Evolutionary conservation across 805 yeast species (phyloP).

Genomic region (Maudiozyma serrabonitensis): DNA sequence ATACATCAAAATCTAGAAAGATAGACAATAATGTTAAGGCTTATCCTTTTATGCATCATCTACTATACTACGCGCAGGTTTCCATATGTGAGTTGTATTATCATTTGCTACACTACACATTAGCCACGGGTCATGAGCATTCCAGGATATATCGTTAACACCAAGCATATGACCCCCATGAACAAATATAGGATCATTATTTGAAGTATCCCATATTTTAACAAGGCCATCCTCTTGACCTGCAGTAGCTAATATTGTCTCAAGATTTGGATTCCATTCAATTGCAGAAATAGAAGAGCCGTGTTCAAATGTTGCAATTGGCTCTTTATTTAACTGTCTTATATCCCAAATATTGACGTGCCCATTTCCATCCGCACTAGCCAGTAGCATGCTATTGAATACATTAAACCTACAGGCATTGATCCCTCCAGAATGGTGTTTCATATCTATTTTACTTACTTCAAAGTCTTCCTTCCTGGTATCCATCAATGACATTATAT

Average conservation of each 20-base stretch:
- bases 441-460: slow-evolving; percentile 1
- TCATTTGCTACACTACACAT: slow-evolving; percentile 75
- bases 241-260: slow-evolving; percentile 51
- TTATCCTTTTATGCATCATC: slow-evolving; percentile 1
- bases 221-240: slow-evolving; percentile 58
- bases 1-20: no score
- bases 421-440: slow-evolving; percentile 29
- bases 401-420: slow-evolving; percentile 56
- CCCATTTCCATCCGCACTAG: slow-evolving; percentile 60
- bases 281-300: slow-evolving; percentile 53
- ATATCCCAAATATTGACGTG: slow-evolving; percentile 54
- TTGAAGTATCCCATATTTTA: slow-evolving; percentile 48
- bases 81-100: slow-evolving; percentile 82
- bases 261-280: slow-evolving; percentile 59
- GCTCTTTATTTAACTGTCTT: slow-evolving; percentile 32
- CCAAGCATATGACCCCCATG: slow-evolving; percentile 89
- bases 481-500: slow-evolving; percentile 43
- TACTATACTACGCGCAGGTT: slow-evolving; percentile 40
- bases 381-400: slow-evolving; percentile 44
- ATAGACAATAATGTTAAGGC: not conserved
- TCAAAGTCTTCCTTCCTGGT: slow-evolving; percentile 29
- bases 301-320: slow-evolving; percentile 25
- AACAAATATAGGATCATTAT: slow-evolving; percentile 37
- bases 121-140: slow-evolving; percentile 58
- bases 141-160: slow-evolving; percentile 80